A percentile compares a stretch with the other conserved stretches of the same genome.
phyloP scores from a whole-genome alignment of 495 filamentous ascomycete genomes.

The Bacidia gigantensis region DNA sequence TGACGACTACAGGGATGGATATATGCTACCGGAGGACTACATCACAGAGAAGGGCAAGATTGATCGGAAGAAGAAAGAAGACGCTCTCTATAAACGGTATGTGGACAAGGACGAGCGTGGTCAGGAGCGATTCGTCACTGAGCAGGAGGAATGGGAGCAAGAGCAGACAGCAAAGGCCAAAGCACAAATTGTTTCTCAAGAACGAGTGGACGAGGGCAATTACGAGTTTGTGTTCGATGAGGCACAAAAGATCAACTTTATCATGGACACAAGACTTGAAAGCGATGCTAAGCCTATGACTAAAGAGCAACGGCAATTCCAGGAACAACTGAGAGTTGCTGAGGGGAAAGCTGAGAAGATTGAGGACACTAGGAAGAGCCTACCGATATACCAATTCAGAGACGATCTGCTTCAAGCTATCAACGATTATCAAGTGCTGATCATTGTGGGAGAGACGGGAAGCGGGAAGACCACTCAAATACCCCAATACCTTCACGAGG shows the following conservation, averaged over 20 bases:
- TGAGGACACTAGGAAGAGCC: conserved; percentile 77
- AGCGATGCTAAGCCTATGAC: conserved; percentile 55
- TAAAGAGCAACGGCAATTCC: conserved; percentile 62
- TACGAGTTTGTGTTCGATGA: conserved; percentile 95
- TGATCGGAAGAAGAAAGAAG: conserved; percentile 77
- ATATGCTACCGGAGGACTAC: conserved; percentile 87
- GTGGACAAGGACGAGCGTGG: conserved; percentile 80
- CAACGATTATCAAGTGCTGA: conserved; percentile 63
- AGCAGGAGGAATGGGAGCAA: conserved; percentile 91
- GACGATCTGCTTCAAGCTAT: conserved; percentile 62
- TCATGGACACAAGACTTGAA: conserved; percentile 56
- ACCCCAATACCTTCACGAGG: conserved; percentile 73
- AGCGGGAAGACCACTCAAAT: conserved; percentile 86
- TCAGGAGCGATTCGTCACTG: conserved; percentile 80
- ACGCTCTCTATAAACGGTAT: conserved; percentile 80
- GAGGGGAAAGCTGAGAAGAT: conserved; percentile 77
- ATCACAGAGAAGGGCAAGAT: conserved; percentile 88
- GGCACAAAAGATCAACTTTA: conserved; percentile 74
- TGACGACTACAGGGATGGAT: conserved; percentile 86
- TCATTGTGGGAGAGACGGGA: conserved; percentile 82
- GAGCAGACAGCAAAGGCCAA: conserved; percentile 86
- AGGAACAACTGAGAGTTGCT: conserved; percentile 69
- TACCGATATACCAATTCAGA: conserved; percentile 80
- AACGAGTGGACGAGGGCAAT: conserved; percentile 69
- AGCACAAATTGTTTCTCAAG: conserved; percentile 62